Percentiles rank a stretch among this genome's conserved stretches.
phyloP scores from a whole-genome alignment of 495 filamentous ascomycete genomes.

The Podospora sp. region DNA sequence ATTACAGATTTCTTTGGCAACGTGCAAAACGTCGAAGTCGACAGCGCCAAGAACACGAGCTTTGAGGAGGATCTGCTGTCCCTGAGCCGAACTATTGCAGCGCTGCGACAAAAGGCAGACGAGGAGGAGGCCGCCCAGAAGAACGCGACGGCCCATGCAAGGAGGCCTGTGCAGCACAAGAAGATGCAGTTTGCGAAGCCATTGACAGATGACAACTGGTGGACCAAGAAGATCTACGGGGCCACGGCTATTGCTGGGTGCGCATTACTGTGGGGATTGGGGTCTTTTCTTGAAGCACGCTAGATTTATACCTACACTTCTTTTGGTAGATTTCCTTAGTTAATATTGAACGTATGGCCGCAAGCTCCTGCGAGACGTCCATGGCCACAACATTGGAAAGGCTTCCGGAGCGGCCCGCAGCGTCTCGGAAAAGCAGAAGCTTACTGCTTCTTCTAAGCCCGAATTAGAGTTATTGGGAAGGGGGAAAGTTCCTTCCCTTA shows the following conservation, averaged over 20 bases:
- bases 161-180: conserved; percentile 39
- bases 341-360: not conserved
- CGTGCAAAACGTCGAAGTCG: conserved; percentile 93
- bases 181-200: conserved; percentile 58
- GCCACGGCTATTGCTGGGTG: conserved; percentile 66
- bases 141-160: conserved; percentile 33
- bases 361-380: not conserved
- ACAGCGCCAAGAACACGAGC: conserved; percentile 56
- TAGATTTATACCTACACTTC: not conserved
- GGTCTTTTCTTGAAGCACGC: conserved; percentile 51
- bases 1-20: conserved; percentile 99
- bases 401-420: too few species aligned
- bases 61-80: conserved; percentile 75
- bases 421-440: too few species aligned
- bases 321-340: not conserved
- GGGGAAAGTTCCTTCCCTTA: not conserved
- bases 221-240: conserved; percentile 70
- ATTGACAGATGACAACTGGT: conserved; percentile 66
- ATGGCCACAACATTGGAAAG: too few species aligned
- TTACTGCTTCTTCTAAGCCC: not conserved
- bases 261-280: conserved; percentile 66
- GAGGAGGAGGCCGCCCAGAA: conserved; percentile 43
- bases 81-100: conserved; percentile 63
- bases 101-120: conserved; percentile 56
- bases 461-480: not conserved